Base-by-base conservation (phyloP, 1,284 basidiomycete genomes). In the Naganishia sp. region DNA sequence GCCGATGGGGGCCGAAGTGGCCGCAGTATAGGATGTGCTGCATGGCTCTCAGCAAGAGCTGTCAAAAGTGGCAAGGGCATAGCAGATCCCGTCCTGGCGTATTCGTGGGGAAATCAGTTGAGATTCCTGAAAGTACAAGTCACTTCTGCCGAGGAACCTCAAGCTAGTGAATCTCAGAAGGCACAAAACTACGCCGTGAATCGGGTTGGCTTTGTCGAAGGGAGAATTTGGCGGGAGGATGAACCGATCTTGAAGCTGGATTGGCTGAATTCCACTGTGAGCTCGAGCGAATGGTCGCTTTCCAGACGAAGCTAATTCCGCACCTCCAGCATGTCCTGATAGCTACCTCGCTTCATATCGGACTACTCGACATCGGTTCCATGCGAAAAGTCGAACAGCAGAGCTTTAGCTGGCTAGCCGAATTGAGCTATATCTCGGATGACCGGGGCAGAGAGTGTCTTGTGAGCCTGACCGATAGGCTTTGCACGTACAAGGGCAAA, bases 401-500 rank as follows among this genome's bases (percentile, higher is more conserved):
- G 41, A 50, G 49, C 7, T 61, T 51, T 42, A 62, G 52, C 25
- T 53, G 53, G 43, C 58, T 58, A 11, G 54, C 58, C 31, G 50
- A 49, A 17, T 49, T 66, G 42, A 66, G 57, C 49, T 45, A 35
- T n/a, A 43, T 66, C 32, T 54, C 47, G 35, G 58, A 60, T 45
- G 46, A 42, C 17, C 50, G 35, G 21, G 58, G 52, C 2, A 49
- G 51, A n/a, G 45, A 51, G 10, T 47, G 45, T 28, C 28, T 47
- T 9, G 35, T 39, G 17, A 28, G 21, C 45, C 25, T 61, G 2
- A 43, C 50, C 13, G 25, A 49, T 10, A 52, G 65, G 23, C 23
- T 66, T 6, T 54, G 87, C 25, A 82, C 87, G 2, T 91, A 95
- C 79, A 94, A 94, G 73, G 90, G 92, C 47, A 96, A 93, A 75